phyloP scores from a whole-genome alignment of 495 filamentous ascomycete species.

The Penicillium maclennaniae region DNA sequence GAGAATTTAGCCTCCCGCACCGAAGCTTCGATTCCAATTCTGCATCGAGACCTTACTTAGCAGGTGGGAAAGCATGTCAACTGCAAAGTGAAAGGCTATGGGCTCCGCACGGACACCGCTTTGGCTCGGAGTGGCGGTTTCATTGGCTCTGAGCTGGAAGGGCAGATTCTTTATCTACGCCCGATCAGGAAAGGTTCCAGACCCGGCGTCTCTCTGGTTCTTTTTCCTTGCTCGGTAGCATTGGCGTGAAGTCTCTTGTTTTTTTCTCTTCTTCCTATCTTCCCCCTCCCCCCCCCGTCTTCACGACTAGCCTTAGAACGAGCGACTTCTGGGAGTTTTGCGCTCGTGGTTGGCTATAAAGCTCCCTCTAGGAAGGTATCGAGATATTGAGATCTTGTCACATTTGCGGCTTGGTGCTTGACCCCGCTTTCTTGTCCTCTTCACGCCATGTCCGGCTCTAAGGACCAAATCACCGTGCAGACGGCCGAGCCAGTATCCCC shows the following conservation, averaged over 20 bases:
- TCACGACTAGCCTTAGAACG: slow-evolving; percentile 22
- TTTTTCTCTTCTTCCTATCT: not conserved
- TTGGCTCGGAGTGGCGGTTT: not conserved
- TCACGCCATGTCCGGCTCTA: slow-evolving; percentile 27
- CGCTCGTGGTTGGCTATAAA: slow-evolving; percentile 48
- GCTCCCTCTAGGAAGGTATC: slow-evolving; percentile 28
- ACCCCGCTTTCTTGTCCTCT: slow-evolving; percentile 9
- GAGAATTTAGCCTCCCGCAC: slow-evolving; percentile 14
- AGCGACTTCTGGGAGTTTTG: slow-evolving; percentile 60
- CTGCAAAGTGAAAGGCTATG: not conserved
- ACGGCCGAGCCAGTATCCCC: slow-evolving; percentile 14
- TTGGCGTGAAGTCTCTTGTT: not conserved
- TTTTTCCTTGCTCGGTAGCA: slow-evolving; percentile 4
- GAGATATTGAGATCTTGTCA: not conserved
- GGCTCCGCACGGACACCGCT: not conserved
- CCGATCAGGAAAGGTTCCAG: slow-evolving; percentile 29
- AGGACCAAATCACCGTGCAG: slow-evolving; percentile 26
- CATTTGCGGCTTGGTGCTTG: slow-evolving; percentile 1
- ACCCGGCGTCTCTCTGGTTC: slow-evolving; percentile 1
- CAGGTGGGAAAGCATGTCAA: not conserved
- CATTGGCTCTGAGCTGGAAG: slow-evolving; percentile 4
- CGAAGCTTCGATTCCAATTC: slow-evolving; percentile 18
- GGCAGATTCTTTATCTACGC: slow-evolving; percentile 25
- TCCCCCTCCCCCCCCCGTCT: too few species aligned
- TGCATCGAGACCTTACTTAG: not conserved